Percentiles rank a stretch among this genome's conserved stretches.
These are phyloP conservation scores for Diutina pseudorugosa DNA, from an alignment of 1,139 yeast genomes.

Conservation along the genomic window DNA sequence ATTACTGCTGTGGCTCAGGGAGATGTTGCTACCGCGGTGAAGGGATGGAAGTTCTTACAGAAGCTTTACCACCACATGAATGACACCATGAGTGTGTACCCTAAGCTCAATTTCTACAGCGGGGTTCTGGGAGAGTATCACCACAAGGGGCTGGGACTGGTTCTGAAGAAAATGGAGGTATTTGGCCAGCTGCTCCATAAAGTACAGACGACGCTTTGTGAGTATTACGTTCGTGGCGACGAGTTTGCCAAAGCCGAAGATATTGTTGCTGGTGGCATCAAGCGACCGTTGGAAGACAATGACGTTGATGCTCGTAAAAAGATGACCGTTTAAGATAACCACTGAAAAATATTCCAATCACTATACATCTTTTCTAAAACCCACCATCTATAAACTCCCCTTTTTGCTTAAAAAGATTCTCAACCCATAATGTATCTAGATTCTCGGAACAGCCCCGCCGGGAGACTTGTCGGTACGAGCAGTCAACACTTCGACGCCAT, in stretches of 20 bases:
- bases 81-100: conserved; percentile 11
- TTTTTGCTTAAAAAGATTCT: conserved; percentile 4
- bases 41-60: conserved; percentile 12
- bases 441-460: conserved; percentile 72
- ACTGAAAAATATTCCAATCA: conserved; percentile 1
- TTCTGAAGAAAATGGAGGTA: conserved; percentile 16
- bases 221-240: conserved; percentile 7
- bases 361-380: neutral
- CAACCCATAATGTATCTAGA: conserved; percentile 8
- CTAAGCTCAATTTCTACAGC: conserved; percentile 12
- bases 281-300: neutral
- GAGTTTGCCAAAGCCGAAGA: neutral
- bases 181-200: conserved; percentile 16
- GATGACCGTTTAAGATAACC: neutral
- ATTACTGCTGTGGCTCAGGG: conserved; percentile 8
- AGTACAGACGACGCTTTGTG: conserved; percentile 17
- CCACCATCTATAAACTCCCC: neutral
- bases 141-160: conserved; percentile 10
- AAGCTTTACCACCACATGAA: conserved; percentile 8
- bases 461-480: conserved; percentile 53
- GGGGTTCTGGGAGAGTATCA: conserved; percentile 13
- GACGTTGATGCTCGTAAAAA: neutral
- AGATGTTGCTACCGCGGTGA: conserved; percentile 4
- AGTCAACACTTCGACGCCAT: conserved; percentile 85
- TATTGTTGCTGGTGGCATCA: neutral